Evolutionary conservation across 2,329 filamentous ascomycete species (phyloP), one percentile per base, ranked within the genome.

Genomic region (Orbilia blumenaviensis): DNA sequence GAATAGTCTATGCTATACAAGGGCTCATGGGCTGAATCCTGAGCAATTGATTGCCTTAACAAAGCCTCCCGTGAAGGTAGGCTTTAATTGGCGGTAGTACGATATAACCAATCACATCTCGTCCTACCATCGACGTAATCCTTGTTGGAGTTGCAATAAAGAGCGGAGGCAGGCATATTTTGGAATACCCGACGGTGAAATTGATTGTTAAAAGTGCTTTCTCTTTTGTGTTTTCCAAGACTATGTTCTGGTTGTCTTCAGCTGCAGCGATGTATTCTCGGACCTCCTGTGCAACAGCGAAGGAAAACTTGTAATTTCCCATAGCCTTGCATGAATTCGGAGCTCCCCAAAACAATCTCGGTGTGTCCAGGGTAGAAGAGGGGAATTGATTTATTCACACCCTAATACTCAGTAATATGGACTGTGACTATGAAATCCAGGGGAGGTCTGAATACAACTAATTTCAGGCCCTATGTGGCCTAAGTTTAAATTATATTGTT

Each of bases 101-200:
- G 56, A 64, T 56, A 56, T 58, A 50, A 34, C 54, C 46, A 63
- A 63, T 75, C 58, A 68, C 63, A 46, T 68, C 46, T 68, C 48
- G 71, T 75, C 71, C 63, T 36, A 75, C 71, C 63, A 34, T 25
- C 46, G 34, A 68, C 38, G 44, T 61, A 25, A 75, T 48, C 63
- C 64, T 64, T 56, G 71, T 67, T 67, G 46, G 62, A 63, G 54
- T 66, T 74, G 52, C 61, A 61, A 46, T 46, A 44, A 36, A 27
- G 1, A 9, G 50, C 52, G 52, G 42, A 38, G 62, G 52, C 44
- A 66, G 44, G 62, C 61, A 66, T 66, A 61, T 56, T 29, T 12
- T 18, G 34, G 18, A 21, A 44, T 66, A 10, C 42, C 42, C 41
- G 52, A 66, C 44, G 34, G 69, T 52, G 46, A 25, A 21, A 61